These are phyloP conservation scores for Gaultheria prostrata DNA, from an alignment of 148 eudicot species.

Conservation along the genomic window DNA sequence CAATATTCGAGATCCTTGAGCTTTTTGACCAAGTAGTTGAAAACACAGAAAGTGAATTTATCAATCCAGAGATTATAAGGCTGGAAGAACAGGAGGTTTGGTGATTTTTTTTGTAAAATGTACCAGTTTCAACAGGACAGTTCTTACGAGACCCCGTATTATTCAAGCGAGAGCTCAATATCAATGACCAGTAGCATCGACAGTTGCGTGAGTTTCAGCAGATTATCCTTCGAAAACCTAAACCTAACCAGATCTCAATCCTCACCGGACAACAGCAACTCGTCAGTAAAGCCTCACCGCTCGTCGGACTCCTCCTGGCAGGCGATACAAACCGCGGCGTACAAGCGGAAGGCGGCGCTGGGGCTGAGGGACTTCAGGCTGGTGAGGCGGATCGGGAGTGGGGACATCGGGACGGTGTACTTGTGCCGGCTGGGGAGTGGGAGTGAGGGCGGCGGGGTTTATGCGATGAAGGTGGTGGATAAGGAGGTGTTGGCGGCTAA, in stretches of 20 bases:
- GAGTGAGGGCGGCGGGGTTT: conserved; percentile 30
- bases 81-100: not conserved
- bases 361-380: conserved; percentile 54
- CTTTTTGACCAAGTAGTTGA: conserved; percentile 6
- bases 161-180: conserved; percentile 36
- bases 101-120: conserved; percentile 11
- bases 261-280: conserved; percentile 48
- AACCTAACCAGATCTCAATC: conserved; percentile 21
- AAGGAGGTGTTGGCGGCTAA: conserved; percentile 43
- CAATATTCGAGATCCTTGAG: conserved; percentile 10
- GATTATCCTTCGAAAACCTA: conserved; percentile 44
- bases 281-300: conserved; percentile 63
- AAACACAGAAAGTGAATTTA: not conserved
- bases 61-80: not conserved
- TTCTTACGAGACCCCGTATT: not conserved
- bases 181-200: conserved; percentile 31
- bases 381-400: conserved; percentile 66
- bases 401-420: conserved; percentile 84
- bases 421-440: conserved; percentile 48
- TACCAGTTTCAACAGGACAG: conserved; percentile 15
- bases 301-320: conserved; percentile 80
- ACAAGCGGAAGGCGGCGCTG: conserved; percentile 23
- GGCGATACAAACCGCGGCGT: conserved; percentile 40
- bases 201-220: conserved; percentile 37
- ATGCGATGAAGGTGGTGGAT: conserved; percentile 91